Evolutionary conservation across 345 rosid species (phyloP).

Genomic region (Gossypium rotundifolium): DNA sequence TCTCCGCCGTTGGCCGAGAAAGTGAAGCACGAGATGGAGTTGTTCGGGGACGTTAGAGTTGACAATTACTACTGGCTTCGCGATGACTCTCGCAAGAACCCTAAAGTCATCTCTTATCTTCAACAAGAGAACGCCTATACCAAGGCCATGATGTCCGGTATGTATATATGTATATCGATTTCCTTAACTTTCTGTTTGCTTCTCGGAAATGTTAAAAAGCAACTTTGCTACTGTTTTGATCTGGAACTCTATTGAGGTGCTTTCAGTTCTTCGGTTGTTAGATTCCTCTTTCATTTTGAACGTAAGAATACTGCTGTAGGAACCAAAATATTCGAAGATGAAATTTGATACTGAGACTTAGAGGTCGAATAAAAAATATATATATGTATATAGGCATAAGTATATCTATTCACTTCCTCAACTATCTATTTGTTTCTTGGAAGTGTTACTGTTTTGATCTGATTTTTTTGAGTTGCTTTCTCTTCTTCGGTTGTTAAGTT

Average conservation of each 20-base stretch:
- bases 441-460: neutral
- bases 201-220: neutral
- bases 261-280: neutral
- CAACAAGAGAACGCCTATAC: conserved; percentile 64
- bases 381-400: no score
- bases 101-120: conserved; percentile 58
- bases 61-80: conserved; percentile 96
- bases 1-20: conserved; percentile 73
- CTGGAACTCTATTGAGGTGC: neutral
- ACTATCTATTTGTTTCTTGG: neutral
- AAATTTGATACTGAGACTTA: neutral
- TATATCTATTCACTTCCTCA: neutral
- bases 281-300: neutral
- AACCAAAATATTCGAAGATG: neutral
- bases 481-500: neutral
- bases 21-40: conserved; percentile 64
- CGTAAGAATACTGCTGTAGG: neutral
- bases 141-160: conserved; percentile 56
- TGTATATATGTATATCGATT: neutral
- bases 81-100: conserved; percentile 73
- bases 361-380: neutral
- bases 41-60: conserved; percentile 71
- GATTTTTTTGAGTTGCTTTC: neutral
- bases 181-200: neutral
- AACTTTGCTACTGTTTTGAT: neutral